phyloP scores from a whole-genome alignment of 768 basidiomycete species.

The Baorangia bicolor region DNA sequence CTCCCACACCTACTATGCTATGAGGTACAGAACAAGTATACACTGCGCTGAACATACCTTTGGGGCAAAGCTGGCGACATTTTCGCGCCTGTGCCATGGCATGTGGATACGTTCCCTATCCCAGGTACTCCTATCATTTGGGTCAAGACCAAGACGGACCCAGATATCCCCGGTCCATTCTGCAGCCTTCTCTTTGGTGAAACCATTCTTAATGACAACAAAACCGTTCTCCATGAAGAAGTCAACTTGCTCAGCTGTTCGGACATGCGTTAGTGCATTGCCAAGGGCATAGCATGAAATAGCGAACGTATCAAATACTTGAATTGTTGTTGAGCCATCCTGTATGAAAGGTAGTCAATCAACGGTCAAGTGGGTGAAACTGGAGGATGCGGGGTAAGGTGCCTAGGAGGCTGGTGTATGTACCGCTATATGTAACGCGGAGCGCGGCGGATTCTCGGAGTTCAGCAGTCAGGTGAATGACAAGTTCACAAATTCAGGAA shows the following conservation, averaged over 20 bases:
- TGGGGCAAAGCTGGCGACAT: conserved; percentile 52
- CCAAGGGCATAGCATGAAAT: not conserved
- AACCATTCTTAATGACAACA: conserved; percentile 50
- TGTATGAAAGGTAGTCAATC: not conserved
- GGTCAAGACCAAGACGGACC: conserved; percentile 51
- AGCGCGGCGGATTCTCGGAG: not conserved
- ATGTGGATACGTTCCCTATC: conserved; percentile 50
- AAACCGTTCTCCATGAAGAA: conserved; percentile 59
- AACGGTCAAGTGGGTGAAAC: not conserved
- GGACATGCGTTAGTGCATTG: not conserved
- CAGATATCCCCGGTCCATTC: conserved; percentile 53
- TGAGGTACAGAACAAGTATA: not conserved
- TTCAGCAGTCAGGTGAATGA: conserved; percentile 2
- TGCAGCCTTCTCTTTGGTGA: conserved; percentile 46
- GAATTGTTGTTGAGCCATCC: not conserved
- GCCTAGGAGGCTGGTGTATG: not conserved
- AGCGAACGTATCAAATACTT: conserved; percentile 36
- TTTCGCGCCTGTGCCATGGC: conserved; percentile 45
- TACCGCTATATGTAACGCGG: not conserved
- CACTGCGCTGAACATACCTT: conserved; percentile 36
- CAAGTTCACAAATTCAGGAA: not conserved
- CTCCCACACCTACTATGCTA: not conserved
- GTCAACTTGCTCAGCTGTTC: conserved; percentile 45
- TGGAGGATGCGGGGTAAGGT: not conserved
- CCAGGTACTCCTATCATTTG: conserved; percentile 57